These are phyloP conservation scores for Paspalum notatum DNA, from an alignment of 176 grass and related monocot species.

Conservation along the genomic window DNA sequence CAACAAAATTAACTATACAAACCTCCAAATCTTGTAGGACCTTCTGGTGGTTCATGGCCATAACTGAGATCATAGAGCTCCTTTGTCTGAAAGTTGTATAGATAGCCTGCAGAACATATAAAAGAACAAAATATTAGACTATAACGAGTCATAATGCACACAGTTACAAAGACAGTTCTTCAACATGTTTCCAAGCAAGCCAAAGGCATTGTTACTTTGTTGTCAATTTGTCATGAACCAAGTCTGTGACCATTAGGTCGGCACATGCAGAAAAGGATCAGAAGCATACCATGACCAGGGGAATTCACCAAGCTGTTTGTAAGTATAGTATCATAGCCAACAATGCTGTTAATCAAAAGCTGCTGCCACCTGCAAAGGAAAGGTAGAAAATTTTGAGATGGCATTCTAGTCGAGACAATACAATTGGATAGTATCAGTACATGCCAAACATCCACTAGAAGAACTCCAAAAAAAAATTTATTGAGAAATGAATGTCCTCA, in stretches of 20 bases:
- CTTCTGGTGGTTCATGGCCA: conserved; percentile 77
- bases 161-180: neutral
- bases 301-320: conserved; percentile 93
- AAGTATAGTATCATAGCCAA: conserved; percentile 99
- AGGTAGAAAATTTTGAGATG: neutral
- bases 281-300: conserved; percentile 79
- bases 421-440: conserved; percentile 16
- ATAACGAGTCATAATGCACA: neutral
- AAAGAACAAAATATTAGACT: conserved; percentile 18
- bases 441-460: neutral
- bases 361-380: conserved; percentile 89
- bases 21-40: conserved; percentile 96
- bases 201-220: neutral
- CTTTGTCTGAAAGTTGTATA: conserved; percentile 99
- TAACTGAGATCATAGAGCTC: conserved; percentile 99
- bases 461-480: conserved; percentile 1
- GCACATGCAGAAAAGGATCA: conserved; percentile 29
- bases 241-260: neutral
- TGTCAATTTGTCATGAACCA: neutral
- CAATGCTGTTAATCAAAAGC: conserved; percentile 94
- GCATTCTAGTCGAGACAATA: neutral
- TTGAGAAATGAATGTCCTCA: neutral
- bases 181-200: conserved; percentile 39
- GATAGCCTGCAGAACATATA: conserved; percentile 69
- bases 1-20: conserved; percentile 40